These are phyloP conservation scores for Perilla frutescens DNA, from an alignment of 257 asterid genomes.

Conservation along the genomic window DNA sequence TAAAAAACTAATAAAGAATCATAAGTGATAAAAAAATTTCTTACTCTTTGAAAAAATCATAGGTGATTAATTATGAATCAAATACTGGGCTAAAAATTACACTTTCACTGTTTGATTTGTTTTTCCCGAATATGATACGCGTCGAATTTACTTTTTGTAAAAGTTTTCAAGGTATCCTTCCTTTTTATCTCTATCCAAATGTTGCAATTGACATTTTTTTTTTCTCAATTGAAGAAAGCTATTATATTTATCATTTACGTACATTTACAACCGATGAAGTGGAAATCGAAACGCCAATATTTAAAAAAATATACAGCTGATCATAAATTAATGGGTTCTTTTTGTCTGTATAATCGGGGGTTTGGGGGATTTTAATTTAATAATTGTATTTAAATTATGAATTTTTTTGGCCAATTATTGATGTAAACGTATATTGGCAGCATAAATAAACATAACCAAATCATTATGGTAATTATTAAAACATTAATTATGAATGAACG, in stretches of 20 bases:
- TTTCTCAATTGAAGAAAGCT: background rate
- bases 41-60: no score
- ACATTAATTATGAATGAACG: no score
- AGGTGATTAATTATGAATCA: background rate
- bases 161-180: background rate
- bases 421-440: no score
- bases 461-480: no score
- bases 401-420: no score
- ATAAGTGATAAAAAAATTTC: background rate
- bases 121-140: constrained; percentile 17
- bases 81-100: background rate
- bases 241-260: background rate
- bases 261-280: background rate
- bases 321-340: no score
- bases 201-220: background rate
- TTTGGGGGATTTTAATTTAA: no score
- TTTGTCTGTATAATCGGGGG: no score
- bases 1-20: background rate
- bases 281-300: background rate
- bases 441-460: no score
- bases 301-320: no score
- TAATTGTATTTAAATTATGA: no score
- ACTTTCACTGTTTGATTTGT: background rate
- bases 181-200: background rate
- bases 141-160: background rate